A percentile compares a stretch with the other conserved stretches of the same genome.
Evolutionary conservation across 2,329 filamentous ascomycete species (phyloP).

Genomic region (Aspergillus phoenicis): DNA sequence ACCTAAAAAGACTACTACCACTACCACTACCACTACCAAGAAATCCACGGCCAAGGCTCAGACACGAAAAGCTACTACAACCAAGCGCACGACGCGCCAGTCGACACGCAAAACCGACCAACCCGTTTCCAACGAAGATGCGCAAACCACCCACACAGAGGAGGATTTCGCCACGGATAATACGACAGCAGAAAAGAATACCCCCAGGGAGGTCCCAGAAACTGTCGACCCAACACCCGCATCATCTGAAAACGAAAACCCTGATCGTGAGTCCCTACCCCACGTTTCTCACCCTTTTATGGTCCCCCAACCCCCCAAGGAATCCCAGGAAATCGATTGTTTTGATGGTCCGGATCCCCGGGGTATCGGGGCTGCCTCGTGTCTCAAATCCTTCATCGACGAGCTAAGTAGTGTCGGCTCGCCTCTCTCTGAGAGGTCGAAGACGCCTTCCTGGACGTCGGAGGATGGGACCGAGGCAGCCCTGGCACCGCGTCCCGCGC

Average conservation of each 20-base stretch:
- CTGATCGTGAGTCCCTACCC: slow-evolving; percentile 18
- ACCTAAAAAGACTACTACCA: slow-evolving; percentile 17
- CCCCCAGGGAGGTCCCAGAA: neutral
- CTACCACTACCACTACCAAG: slow-evolving; percentile 12
- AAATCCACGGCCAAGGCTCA: slow-evolving; percentile 19
- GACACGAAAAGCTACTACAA: slow-evolving; percentile 13
- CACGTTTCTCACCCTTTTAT: neutral
- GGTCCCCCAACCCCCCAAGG: neutral
- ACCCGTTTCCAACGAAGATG: slow-evolving; percentile 9
- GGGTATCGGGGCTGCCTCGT: neutral
- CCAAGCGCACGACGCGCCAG: slow-evolving; percentile 19
- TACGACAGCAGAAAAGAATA: slow-evolving; percentile 1
- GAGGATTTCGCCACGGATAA: neutral
- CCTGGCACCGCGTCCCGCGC: slow-evolving; percentile 6
- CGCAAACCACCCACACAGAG: slow-evolving; percentile 9
- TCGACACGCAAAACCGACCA: slow-evolving; percentile 16
- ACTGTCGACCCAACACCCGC: neutral
- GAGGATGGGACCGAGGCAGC: slow-evolving; percentile 6
- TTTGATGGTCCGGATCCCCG: neutral
- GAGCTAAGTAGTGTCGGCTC: slow-evolving; percentile 16
- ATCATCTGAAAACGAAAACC: slow-evolving; percentile 16
- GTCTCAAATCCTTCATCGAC: neutral
- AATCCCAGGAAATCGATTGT: neutral
- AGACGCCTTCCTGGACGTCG: slow-evolving; percentile 8
- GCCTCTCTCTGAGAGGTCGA: slow-evolving; percentile 15